A percentile compares a stretch with the other conserved stretches of the same genome.
phyloP scores from a whole-genome alignment of 78 protist species.

The Dictyostelium discoideum region DNA sequence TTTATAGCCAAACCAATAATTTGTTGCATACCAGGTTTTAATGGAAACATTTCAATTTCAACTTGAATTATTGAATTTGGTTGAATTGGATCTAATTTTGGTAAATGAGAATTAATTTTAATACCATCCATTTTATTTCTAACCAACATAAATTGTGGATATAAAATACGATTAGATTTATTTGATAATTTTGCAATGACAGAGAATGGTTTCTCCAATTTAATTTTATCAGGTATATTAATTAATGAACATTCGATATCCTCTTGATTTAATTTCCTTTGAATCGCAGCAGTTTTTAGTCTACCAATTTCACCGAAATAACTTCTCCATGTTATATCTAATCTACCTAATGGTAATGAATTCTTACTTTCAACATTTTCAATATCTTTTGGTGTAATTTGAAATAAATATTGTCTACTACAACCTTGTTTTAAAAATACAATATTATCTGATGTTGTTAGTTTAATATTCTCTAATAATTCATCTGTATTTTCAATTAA shows the following conservation, averaged over 20 bases:
- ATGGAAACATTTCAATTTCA: constrained; percentile 71
- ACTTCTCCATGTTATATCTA: constrained; percentile 75
- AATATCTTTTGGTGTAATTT: constrained; percentile 54
- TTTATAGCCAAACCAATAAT: constrained; percentile 60
- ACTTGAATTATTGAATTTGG: constrained; percentile 7
- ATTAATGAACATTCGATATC: constrained; percentile 38
- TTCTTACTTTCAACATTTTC: constrained; percentile 49
- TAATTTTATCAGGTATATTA: constrained; percentile 4
- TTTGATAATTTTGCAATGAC: constrained; percentile 28
- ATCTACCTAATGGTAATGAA: constrained; percentile 50
- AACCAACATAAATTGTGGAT: constrained; percentile 44
- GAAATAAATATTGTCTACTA: constrained; percentile 68
- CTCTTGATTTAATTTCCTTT: constrained; percentile 35
- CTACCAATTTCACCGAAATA: constrained; percentile 79
- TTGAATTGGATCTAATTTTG: constrained; percentile 23
- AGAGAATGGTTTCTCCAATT: constrained; percentile 49
- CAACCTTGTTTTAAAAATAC: constrained; percentile 69
- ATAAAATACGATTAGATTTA: constrained; percentile 25
- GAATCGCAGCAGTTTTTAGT: constrained; percentile 50
- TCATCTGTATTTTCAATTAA: background rate
- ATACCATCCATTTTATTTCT: constrained; percentile 76
- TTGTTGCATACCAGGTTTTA: constrained; percentile 80
- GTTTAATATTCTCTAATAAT: background rate
- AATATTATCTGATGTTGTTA: constrained; percentile 23
- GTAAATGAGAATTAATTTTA: constrained; percentile 44